Evolutionary conservation across 2,329 filamentous ascomycete genomes (phyloP).

Genomic region (Bipolaris sorokiniana): DNA sequence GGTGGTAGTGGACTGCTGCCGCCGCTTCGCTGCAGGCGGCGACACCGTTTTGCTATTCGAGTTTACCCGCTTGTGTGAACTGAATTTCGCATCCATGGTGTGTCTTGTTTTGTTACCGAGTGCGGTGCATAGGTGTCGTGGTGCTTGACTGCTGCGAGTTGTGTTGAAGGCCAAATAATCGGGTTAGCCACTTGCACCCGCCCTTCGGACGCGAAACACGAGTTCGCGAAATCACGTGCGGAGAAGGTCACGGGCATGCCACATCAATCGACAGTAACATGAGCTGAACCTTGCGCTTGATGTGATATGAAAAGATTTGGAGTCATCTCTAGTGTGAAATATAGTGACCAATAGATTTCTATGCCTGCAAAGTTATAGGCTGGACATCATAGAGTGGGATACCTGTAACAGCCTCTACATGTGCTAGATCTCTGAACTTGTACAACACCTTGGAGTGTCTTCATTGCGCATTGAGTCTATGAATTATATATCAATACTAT

Average conservation of each 20-base stretch:
- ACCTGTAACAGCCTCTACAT: too few relatives aligned
- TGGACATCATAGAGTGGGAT: too few relatives aligned
- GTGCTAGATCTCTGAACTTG: too few relatives aligned
- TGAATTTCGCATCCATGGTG: constrained; percentile 30
- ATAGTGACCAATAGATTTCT: too few relatives aligned
- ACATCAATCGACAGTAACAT: too few relatives aligned
- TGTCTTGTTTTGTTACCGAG: not conserved
- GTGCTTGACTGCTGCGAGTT: not conserved
- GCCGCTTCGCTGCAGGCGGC: constrained; percentile 63
- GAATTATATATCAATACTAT: too few relatives aligned
- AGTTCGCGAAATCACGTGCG: constrained; percentile 43
- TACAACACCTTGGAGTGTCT: too few relatives aligned
- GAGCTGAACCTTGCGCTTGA: too few relatives aligned
- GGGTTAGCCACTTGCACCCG: constrained; percentile 19
- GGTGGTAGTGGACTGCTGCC: constrained; percentile 60
- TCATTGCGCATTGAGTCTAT: too few relatives aligned
- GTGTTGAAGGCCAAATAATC: constrained; percentile 10
- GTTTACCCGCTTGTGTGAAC: constrained; percentile 44
- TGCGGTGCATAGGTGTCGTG: constrained; percentile 1
- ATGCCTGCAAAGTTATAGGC: too few relatives aligned
- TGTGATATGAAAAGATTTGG: too few relatives aligned
- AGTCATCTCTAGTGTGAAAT: too few relatives aligned
- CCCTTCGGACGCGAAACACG: constrained; percentile 31
- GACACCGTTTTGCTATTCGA: constrained; percentile 57
- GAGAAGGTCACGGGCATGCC: not conserved